These are phyloP conservation scores for Lipomyces spencermartinsiae DNA, from an alignment of 805 yeast genomes.

Conservation along the genomic window DNA sequence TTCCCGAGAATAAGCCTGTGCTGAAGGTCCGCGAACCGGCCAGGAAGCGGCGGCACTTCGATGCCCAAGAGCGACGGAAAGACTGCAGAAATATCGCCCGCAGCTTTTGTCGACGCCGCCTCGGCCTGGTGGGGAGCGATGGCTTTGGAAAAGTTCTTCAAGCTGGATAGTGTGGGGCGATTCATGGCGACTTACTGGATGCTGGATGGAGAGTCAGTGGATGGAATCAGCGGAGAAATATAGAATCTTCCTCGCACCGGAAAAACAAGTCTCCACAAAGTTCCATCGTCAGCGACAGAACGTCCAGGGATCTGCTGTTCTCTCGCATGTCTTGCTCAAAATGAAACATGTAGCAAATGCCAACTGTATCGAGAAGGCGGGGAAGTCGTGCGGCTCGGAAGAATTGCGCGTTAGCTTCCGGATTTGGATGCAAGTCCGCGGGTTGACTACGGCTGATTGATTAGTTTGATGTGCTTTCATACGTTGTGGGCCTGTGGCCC, in stretches of 20 bases:
- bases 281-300: too few relatives aligned
- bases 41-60: slow-evolving; percentile 16
- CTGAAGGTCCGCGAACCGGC: slow-evolving; percentile 19
- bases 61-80: slow-evolving; percentile 26
- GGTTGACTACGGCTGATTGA: too few relatives aligned
- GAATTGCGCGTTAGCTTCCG: too few relatives aligned
- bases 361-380: too few relatives aligned
- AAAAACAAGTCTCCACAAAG: background rate
- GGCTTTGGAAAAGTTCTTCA: background rate
- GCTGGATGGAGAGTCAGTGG: background rate
- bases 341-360: background rate
- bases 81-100: slow-evolving; percentile 29
- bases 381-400: too few relatives aligned
- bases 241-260: background rate
- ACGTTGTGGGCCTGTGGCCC: too few relatives aligned
- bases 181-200: background rate
- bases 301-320: too few relatives aligned
- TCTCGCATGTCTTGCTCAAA: background rate
- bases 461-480: too few relatives aligned
- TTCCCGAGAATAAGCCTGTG: slow-evolving; percentile 13
- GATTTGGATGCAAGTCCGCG: too few relatives aligned
- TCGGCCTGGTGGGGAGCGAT: background rate
- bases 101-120: background rate
- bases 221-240: background rate
- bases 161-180: background rate